A percentile compares a stretch with the other conserved stretches of the same genome.
phyloP scores from a whole-genome alignment of 2,329 filamentous ascomycete genomes.

The Trichophyton mentagrophytes region DNA sequence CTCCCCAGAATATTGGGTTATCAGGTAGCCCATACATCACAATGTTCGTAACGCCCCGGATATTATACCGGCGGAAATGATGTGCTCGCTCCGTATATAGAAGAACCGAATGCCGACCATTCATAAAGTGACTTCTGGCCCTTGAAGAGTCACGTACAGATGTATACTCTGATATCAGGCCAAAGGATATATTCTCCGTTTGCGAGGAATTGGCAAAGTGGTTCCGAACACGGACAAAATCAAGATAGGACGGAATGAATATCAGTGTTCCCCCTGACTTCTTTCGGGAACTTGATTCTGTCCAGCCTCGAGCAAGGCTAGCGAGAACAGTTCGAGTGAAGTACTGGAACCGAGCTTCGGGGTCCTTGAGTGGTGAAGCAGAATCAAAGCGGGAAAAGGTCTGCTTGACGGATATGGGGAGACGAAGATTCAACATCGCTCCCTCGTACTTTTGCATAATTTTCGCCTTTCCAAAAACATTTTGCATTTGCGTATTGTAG shows the following conservation, averaged over 20 bases:
- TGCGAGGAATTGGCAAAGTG: conserved; percentile 62
- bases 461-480: conserved; percentile 67
- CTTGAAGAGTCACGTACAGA: conserved; percentile 65
- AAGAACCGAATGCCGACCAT: conserved; percentile 66
- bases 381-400: conserved; percentile 82
- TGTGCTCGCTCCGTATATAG: conserved; percentile 94
- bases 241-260: conserved; percentile 86
- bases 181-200: conserved; percentile 53
- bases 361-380: conserved; percentile 56
- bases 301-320: conserved; percentile 30
- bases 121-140: conserved; percentile 75
- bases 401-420: conserved; percentile 57
- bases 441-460: conserved; percentile 57
- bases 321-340: conserved; percentile 75
- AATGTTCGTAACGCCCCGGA: conserved; percentile 70
- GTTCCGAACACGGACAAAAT: conserved; percentile 88
- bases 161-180: conserved; percentile 79
- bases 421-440: conserved; percentile 57
- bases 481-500: conserved; percentile 62
- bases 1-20: conserved; percentile 49
- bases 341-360: conserved; percentile 80
- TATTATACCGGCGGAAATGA: conserved; percentile 79
- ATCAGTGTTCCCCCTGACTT: conserved; percentile 60
- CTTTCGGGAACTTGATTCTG: conserved; percentile 22
- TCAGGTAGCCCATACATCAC: conserved; percentile 85